Conservation (phyloP, 2,329 filamentous ascomycete genomes). For the Samsoniella hepiali region DNA sequence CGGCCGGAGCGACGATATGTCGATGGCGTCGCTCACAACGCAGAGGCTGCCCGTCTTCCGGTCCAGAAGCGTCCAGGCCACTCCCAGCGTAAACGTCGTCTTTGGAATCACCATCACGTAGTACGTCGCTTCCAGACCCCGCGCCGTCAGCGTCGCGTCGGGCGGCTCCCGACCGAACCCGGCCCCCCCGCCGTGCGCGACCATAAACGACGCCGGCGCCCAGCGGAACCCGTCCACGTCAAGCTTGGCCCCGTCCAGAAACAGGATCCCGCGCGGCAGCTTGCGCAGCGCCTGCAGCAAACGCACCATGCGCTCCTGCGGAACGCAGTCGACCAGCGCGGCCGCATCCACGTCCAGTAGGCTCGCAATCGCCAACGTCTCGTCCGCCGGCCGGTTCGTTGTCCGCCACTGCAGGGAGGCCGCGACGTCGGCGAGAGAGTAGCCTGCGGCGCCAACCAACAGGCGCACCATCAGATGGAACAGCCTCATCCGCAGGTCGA, state of each 20-base stretch:
- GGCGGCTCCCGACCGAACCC: neutral
- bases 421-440: neutral
- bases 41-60: neutral
- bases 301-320: neutral
- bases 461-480: neutral
- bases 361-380: neutral
- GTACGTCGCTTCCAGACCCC: neutral
- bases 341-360: neutral
- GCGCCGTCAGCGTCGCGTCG: neutral
- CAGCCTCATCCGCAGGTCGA: neutral
- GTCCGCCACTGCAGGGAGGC: neutral
- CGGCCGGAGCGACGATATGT: too few species aligned
- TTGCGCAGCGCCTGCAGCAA: neutral
- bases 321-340: neutral
- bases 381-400: neutral
- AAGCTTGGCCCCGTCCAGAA: neutral
- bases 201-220: neutral
- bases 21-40: neutral
- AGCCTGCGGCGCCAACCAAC: too few species aligned
- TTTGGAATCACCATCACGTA: neutral
- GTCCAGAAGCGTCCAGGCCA: neutral
- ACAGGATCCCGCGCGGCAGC: neutral
- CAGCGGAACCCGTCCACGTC: neutral
- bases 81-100: neutral
- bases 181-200: neutral